These are phyloP conservation scores for Silene latifolia DNA, from an alignment of 148 eudicot species.

Conservation along the genomic window DNA sequence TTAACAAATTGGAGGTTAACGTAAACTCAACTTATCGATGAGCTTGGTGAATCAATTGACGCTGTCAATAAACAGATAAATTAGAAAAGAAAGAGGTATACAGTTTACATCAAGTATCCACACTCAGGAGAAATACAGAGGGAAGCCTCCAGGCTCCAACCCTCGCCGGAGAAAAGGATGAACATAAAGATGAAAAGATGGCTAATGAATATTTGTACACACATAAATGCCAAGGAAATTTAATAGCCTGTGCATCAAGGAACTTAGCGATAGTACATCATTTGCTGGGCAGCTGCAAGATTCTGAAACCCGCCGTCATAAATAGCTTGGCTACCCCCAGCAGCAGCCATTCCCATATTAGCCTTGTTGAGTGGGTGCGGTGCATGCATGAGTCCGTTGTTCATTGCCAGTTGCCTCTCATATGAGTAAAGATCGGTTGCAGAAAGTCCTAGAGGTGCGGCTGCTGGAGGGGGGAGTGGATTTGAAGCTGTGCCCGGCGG, in stretches of 20 bases:
- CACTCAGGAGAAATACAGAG: neutral
- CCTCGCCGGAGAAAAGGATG: constrained; percentile 15
- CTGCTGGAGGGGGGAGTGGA: constrained; percentile 92
- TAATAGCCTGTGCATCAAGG: neutral
- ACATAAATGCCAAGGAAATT: constrained; percentile 18
- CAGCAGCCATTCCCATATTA: constrained; percentile 76
- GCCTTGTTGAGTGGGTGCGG: constrained; percentile 77
- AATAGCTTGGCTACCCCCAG: constrained; percentile 92
- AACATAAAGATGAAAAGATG: neutral
- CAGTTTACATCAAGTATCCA: neutral
- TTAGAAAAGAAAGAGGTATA: neutral
- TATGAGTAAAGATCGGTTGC: constrained; percentile 69
- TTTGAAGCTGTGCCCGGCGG: constrained; percentile 85
- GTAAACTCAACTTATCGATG: too few species aligned
- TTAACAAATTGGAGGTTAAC: too few species aligned
- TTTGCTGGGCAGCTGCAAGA: constrained; percentile 87
- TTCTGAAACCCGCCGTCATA: constrained; percentile 89
- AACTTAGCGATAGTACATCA: constrained; percentile 85
- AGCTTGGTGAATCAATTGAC: too few species aligned
- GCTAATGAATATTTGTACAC: constrained; percentile 16
- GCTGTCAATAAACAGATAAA: neutral
- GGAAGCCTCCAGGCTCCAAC: constrained; percentile 11
- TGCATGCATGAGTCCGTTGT: constrained; percentile 68
- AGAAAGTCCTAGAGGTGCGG: constrained; percentile 49
- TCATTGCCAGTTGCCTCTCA: constrained; percentile 79